phyloP scores from a whole-genome alignment of 805 yeast species.

The Metschnikowia vanudenii region DNA sequence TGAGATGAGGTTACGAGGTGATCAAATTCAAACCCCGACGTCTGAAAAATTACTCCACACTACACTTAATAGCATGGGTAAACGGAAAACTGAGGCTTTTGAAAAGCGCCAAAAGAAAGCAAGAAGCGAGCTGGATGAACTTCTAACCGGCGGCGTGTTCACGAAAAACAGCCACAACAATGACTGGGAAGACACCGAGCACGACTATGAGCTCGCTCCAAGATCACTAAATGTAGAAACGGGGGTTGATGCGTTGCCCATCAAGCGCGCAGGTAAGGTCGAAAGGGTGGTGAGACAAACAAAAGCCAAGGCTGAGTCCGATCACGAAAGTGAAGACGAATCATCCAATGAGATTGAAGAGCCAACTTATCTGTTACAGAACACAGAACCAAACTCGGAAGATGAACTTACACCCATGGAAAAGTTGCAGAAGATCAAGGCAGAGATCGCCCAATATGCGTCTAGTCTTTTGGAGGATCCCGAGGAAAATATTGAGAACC shows the following conservation, averaged over 20 bases:
- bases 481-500: constrained; percentile 69
- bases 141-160: constrained; percentile 38
- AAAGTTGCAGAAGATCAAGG: constrained; percentile 61
- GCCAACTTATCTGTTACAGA: not conserved
- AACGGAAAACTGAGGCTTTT: constrained; percentile 13
- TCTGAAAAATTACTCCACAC: not conserved
- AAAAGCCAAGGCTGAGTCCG: constrained; percentile 15
- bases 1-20: constrained; percentile 2
- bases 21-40: not conserved
- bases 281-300: constrained; percentile 55
- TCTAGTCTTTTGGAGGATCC: constrained; percentile 81
- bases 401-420: constrained; percentile 45
- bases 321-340: constrained; percentile 19
- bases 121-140: constrained; percentile 39
- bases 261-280: constrained; percentile 68
- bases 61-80: constrained; percentile 11
- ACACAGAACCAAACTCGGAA: constrained; percentile 3
- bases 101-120: constrained; percentile 25
- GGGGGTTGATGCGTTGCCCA: constrained; percentile 72
- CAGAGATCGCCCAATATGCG: constrained; percentile 79
- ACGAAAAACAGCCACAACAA: constrained; percentile 18
- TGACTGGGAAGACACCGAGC: constrained; percentile 69
- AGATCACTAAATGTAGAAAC: constrained; percentile 49
- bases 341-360: not conserved
- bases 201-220: constrained; percentile 74